phyloP scores from a whole-genome alignment of 2,329 filamentous ascomycete species.

The Fusarium falciforme region DNA sequence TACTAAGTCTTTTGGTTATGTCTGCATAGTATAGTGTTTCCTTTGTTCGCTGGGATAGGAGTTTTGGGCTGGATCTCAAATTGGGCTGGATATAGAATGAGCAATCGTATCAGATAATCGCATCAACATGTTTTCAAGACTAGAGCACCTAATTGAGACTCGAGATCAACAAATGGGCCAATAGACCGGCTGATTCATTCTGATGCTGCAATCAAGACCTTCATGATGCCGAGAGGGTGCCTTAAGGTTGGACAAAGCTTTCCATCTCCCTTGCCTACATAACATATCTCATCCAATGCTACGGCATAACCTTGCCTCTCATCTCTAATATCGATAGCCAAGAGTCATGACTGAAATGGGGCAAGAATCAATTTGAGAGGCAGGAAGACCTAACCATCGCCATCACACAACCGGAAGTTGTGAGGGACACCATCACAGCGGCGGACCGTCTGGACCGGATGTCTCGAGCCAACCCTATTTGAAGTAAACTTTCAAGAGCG shows the following conservation, averaged over 20 bases:
- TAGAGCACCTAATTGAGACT: not conserved
- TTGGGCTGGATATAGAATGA: not conserved
- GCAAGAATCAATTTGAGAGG: not conserved
- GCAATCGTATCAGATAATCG: not conserved
- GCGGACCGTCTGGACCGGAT: not conserved
- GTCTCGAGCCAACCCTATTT: not conserved
- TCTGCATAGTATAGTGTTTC: not conserved
- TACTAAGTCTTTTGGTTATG: constrained; percentile 13
- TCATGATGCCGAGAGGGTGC: not conserved
- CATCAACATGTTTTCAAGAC: not conserved
- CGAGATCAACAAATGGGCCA: not conserved
- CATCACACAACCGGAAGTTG: not conserved
- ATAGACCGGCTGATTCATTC: not conserved
- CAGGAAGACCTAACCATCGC: not conserved
- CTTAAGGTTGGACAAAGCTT: not conserved
- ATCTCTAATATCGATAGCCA: not conserved
- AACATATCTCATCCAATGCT: not conserved
- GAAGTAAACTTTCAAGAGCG: not conserved
- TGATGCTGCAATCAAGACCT: not conserved
- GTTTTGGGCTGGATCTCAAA: not conserved
- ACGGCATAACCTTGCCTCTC: not conserved
- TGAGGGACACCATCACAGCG: not conserved
- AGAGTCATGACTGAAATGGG: not conserved
- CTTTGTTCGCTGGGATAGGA: not conserved
- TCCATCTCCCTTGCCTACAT: not conserved